These are phyloP conservation scores for Rhexocercosporidium sp. DNA, from an alignment of 2,329 filamentous ascomycete species.

Conservation along the genomic window DNA sequence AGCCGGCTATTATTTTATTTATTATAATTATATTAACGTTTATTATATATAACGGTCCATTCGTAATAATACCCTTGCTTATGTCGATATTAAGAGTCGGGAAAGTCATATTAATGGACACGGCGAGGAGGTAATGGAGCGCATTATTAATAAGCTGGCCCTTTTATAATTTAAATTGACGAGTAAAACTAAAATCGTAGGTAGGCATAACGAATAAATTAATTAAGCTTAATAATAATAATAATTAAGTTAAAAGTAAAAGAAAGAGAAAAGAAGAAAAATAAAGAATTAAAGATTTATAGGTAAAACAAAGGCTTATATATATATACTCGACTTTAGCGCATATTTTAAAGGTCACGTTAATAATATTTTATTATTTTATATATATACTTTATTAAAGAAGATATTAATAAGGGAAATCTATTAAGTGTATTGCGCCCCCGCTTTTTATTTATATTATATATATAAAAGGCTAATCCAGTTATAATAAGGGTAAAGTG, in stretches of 20 bases:
- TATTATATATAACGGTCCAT: background rate
- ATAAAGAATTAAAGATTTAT: background rate
- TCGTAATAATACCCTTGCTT: background rate
- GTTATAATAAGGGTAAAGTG: background rate
- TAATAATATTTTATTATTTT: background rate
- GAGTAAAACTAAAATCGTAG: background rate
- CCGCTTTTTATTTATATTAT: background rate
- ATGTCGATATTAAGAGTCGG: background rate
- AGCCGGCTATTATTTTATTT: background rate
- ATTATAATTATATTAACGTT: background rate
- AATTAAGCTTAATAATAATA: background rate
- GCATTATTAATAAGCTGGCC: background rate
- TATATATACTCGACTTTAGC: background rate
- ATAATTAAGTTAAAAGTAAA: background rate
- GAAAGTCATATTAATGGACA: background rate
- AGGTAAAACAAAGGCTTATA: constrained; percentile 3
- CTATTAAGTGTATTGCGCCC: background rate
- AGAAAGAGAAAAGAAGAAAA: background rate
- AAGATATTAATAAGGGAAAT: constrained; percentile 1
- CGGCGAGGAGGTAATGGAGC: background rate
- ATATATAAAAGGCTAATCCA: constrained; percentile 1
- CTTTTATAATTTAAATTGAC: background rate
- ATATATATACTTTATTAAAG: too few relatives aligned
- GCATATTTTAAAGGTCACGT: constrained; percentile 2
- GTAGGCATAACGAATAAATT: background rate